Conservation (phyloP, 352 stramenopile genomes). For the Globisporangium uncinulatum region DNA sequence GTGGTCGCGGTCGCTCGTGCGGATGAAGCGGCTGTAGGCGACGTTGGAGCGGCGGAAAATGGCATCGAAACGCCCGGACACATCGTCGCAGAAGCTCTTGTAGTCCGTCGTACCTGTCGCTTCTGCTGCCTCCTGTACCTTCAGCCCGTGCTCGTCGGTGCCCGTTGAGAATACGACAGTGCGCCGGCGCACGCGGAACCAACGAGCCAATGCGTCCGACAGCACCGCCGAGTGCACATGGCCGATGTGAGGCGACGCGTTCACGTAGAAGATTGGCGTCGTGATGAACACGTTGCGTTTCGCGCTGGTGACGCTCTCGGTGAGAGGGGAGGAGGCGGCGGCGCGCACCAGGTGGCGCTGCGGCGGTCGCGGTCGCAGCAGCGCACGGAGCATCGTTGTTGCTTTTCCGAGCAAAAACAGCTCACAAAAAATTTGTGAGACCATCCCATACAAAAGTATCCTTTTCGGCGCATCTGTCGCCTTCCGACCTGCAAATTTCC, state of each 20-base stretch:
- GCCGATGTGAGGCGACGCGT: conserved; percentile 98
- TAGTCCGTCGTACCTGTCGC: conserved; percentile 78
- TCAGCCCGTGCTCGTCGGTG: conserved; percentile 98
- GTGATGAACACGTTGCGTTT: conserved; percentile 64
- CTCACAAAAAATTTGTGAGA: no score
- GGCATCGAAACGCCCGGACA: conserved; percentile 88
- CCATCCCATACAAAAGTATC: no score
- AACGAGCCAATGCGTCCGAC: conserved; percentile 79
- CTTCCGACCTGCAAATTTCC: no score
- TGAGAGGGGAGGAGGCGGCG: no score
- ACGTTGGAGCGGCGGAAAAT: conserved; percentile 90
- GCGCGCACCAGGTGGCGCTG: no score
- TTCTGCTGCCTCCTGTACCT: conserved; percentile 89
- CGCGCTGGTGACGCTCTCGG: neutral
- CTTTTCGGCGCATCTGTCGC: no score
- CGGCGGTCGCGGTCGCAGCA: neutral
- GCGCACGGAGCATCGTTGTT: no score
- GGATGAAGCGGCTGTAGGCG: conserved; percentile 94
- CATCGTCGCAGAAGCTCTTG: conserved; percentile 88
- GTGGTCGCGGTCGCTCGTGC: conserved; percentile 94
- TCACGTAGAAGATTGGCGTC: conserved; percentile 99
- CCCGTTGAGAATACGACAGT: conserved; percentile 93
- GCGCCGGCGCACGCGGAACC: conserved; percentile 49
- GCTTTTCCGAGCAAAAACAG: no score
- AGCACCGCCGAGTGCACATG: conserved; percentile 97